Evolutionary conservation across 2,329 filamentous ascomycete genomes (phyloP), one percentile per base, ranked within the genome.

Genomic region (Exophiala dermatitidis): DNA sequence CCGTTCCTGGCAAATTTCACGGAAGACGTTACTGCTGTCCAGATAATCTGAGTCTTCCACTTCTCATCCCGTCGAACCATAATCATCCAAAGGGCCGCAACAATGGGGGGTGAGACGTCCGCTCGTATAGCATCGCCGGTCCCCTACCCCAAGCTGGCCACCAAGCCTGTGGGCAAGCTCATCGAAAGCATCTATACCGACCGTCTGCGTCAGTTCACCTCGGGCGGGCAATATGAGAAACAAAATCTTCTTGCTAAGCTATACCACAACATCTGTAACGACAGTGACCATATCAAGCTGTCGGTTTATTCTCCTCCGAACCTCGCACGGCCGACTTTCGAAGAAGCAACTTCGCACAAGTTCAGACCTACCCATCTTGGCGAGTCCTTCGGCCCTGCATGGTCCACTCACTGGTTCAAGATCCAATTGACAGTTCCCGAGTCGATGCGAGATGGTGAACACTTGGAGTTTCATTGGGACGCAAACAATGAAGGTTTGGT

Each of bases 351-450:
- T 8, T 78, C 75, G n/a, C 83, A 94, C 62, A 74, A 84, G 4
- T 98, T 91, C 74, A 80, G 78, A 48, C 78, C 84, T 46, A 86
- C 90, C 5, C 74, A 80, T 12, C 82, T 90, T 50, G 90, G 91
- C 54, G 78, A 85, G 53, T 82, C 77, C 4, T 97, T 97, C 63
- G 93, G 93, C 0, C 93, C 93, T 1, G 93, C 90, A 34, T 98
- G 93, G 93, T 86, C 90, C 1, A 98, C 93, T 5, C 93, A 97
- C 70, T 98, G 93, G 93, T 95, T 98, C 79, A 88, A 84, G 63
- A 81, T 96, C 52, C 75, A 84, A 52, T 73, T 98, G 58, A 88
- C 81, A 3, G 79, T 97, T 9, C 91, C 93, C 5, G 67, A 81
- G 51, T 74, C 88, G 8, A 79, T 96, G 64, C 73, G 71, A 29